Conservation (phyloP, 2,329 filamentous ascomycete species). For the Penicillium rolfsii region DNA sequence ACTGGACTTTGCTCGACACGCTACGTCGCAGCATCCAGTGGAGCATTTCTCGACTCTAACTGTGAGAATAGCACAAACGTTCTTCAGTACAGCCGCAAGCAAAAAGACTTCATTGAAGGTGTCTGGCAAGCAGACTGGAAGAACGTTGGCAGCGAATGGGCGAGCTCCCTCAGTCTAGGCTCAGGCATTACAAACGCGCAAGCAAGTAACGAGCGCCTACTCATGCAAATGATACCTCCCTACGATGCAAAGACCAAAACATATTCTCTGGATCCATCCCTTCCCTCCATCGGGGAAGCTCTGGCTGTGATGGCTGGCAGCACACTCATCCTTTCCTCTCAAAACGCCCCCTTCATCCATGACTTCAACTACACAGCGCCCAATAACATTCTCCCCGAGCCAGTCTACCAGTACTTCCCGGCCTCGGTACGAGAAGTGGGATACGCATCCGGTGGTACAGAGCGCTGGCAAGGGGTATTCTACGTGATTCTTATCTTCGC, state of each 20-base stretch:
- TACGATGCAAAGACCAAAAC: constrained; percentile 34
- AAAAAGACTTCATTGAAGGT: constrained; percentile 39
- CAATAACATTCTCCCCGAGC: constrained; percentile 43
- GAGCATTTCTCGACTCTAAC: constrained; percentile 62
- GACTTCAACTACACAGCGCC: constrained; percentile 54
- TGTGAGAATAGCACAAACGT: constrained; percentile 63
- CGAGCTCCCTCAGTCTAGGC: constrained; percentile 58
- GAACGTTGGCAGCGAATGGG: constrained; percentile 60
- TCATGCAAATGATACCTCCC: constrained; percentile 58
- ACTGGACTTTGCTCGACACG: constrained; percentile 69
- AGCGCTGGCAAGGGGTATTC: constrained; percentile 67
- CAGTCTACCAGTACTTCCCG: constrained; percentile 63
- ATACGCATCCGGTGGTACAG: constrained; percentile 69
- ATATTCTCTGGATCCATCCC: constrained; percentile 49
- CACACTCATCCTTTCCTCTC: constrained; percentile 64
- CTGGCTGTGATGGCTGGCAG: constrained; percentile 70
- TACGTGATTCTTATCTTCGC: constrained; percentile 67
- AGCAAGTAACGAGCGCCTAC: constrained; percentile 62
- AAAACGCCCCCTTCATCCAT: constrained; percentile 64
- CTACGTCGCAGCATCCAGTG: constrained; percentile 57
- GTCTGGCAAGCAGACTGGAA: constrained; percentile 56
- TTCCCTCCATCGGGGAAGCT: constrained; percentile 74
- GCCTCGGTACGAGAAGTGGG: constrained; percentile 66
- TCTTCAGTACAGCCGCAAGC: constrained; percentile 58
- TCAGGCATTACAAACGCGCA: constrained; percentile 59